Evolutionary conservation across 306 rosid genomes (phyloP), one percentile per base, ranked within the genome.

Genomic region (Ceratonia siliqua): DNA sequence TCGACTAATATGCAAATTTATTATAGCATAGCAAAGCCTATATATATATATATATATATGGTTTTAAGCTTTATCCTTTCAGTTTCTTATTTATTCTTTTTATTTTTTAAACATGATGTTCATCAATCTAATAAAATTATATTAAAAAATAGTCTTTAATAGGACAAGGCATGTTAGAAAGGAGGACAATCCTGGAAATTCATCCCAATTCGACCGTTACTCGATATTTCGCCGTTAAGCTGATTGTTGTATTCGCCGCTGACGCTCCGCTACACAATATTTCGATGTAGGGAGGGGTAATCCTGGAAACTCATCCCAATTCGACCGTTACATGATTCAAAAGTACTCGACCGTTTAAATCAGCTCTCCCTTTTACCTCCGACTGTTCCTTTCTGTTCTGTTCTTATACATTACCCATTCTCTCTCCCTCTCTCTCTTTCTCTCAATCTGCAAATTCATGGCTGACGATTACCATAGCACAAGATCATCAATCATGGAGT

Each of bases 291-390:
- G 65, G 0, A 70, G 59, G 89, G 87, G 81, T 1, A 57, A 11
- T 76, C 33, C 43, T 4, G 86, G 66, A 68, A 83, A 36, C 62
- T 57, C 45, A 46, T 49, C 2, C 52, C 49, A 79, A 84, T 84
- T 68, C 67, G 90, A 91, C 96, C 98, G 98, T 91, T 94, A 27
- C 18, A 10, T 55, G 22, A 56, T 75, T 89, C 75, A 57, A 76
- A 85, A 49, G n/a, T n/a, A 18, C 27, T 2, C 61, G 64, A 43
- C 54, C 68, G 46, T 76, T 73, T 77, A 62, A 49, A 72, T 36
- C 0, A n/a, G n/a, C 68, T 67, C n/a, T 21, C 20, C 1, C 27
- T 12, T 13, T 3, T 13, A 24, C 2, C n/a, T n/a, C n/a, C n/a
- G n/a, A n/a, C n/a, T n/a, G n/a, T n/a, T 55, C 24, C 10, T 24